A percentile compares a stretch with the other conserved stretches of the same genome.
phyloP scores from a whole-genome alignment of 768 basidiomycete species.

The Leucogyrophana mollusca region DNA sequence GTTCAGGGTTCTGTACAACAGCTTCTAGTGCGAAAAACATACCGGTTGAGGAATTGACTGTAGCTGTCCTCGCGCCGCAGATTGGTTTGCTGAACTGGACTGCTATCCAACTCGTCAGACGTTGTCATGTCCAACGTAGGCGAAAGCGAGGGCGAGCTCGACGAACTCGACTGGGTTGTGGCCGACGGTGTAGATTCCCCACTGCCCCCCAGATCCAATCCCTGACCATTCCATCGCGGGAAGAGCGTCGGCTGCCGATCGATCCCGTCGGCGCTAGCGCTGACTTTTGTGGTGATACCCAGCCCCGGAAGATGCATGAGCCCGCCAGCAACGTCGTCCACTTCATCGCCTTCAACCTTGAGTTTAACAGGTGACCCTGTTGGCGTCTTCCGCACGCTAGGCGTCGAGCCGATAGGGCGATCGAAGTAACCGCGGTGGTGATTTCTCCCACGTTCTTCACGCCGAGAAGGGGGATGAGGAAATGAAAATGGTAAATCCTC shows the following conservation, averaged over 20 bases:
- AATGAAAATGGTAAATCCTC: slow-evolving; percentile 31
- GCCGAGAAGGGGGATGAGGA: slow-evolving; percentile 12
- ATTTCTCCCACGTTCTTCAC: slow-evolving; percentile 34
- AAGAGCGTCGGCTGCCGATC: slow-evolving; percentile 9
- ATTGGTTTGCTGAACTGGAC: slow-evolving; percentile 5
- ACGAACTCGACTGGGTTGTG: slow-evolving; percentile 41
- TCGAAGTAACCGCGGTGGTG: slow-evolving; percentile 64
- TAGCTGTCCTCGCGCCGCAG: slow-evolving; percentile 49
- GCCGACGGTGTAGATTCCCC: slow-evolving; percentile 48
- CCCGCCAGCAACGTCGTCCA: slow-evolving; percentile 22
- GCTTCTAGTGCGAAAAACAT: slow-evolving; percentile 29
- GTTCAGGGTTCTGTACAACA: not conserved
- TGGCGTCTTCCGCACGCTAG: slow-evolving; percentile 44
- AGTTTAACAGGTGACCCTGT: slow-evolving; percentile 49
- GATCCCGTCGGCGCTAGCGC: too few species aligned
- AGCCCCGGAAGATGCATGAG: slow-evolving; percentile 27
- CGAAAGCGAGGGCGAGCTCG: slow-evolving; percentile 41
- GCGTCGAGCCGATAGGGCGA: slow-evolving; percentile 26
- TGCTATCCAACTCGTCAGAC: slow-evolving; percentile 9
- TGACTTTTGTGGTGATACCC: too few species aligned
- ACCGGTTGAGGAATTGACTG: slow-evolving; percentile 65
- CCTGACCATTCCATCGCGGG: slow-evolving; percentile 10
- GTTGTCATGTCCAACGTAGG: slow-evolving; percentile 31
- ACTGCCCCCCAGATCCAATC: slow-evolving; percentile 22
- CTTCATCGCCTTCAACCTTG: slow-evolving; percentile 16